These are phyloP conservation scores for Recurvomyces mirabilis DNA, from an alignment of 495 filamentous ascomycete species.

Conservation along the genomic window DNA sequence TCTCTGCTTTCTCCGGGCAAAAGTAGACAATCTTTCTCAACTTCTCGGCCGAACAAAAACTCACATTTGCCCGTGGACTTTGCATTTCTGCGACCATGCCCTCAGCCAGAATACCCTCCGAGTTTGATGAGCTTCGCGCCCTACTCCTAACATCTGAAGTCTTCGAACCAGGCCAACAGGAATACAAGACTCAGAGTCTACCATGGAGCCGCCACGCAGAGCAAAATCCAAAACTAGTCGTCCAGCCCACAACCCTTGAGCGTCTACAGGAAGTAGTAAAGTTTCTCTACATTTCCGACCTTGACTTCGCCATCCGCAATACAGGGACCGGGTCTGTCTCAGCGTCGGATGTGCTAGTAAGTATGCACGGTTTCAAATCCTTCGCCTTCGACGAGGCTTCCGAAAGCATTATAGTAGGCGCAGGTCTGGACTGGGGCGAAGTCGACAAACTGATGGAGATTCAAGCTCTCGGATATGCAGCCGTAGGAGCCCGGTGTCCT, in stretches of 20 bases:
- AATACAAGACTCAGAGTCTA: conserved; percentile 2
- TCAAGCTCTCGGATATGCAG: conserved; percentile 23
- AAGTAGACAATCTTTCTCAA: too few relatives aligned
- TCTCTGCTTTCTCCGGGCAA: too few relatives aligned
- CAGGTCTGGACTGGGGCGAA: conserved; percentile 24
- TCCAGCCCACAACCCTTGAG: conserved; percentile 19
- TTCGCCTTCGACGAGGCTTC: conserved; percentile 20
- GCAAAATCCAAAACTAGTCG: conserved; percentile 21
- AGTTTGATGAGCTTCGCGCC: conserved; percentile 3
- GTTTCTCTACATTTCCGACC: conserved; percentile 20
- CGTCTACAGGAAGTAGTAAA: conserved; percentile 22
- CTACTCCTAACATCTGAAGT: conserved; percentile 5
- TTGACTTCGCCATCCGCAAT: conserved; percentile 27
- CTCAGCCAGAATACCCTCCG: not conserved
- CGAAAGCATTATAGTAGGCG: conserved; percentile 21
- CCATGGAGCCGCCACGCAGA: conserved; percentile 23
- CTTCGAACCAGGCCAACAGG: conserved; percentile 4
- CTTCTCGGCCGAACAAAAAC: too few relatives aligned
- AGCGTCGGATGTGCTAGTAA: conserved; percentile 24
- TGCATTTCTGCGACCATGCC: not conserved
- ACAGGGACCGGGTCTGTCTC: conserved; percentile 25
- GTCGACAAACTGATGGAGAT: conserved; percentile 22
- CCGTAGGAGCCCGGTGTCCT: conserved; percentile 22
- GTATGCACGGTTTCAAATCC: conserved; percentile 23
- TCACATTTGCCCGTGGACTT: too few relatives aligned